These are phyloP conservation scores for Xylaria sp. DNA, from an alignment of 2,329 filamentous ascomycete species.

Conservation along the genomic window DNA sequence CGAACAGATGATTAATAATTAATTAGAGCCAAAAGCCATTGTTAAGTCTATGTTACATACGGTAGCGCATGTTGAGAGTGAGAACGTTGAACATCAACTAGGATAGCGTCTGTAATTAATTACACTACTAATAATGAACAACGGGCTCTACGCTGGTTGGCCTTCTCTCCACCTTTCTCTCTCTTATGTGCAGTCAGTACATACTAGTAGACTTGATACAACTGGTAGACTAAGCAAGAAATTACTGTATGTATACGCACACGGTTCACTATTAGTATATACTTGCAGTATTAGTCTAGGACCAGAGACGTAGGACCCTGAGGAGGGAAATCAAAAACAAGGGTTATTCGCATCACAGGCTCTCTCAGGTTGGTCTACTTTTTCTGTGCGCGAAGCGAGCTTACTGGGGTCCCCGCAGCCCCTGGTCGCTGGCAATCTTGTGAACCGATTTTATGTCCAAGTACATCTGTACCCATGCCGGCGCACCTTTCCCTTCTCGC, in stretches of 20 bases:
- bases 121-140: conserved; percentile 5
- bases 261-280: conserved; percentile 15
- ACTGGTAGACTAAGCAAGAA: conserved; percentile 30
- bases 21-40: conserved; percentile 18
- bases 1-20: conserved; percentile 5
- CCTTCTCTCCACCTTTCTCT: conserved; percentile 13
- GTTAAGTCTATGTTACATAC: conserved; percentile 15
- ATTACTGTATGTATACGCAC: conserved; percentile 29
- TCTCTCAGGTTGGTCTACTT: conserved; percentile 37
- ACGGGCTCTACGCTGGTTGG: conserved; percentile 27
- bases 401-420: conserved; percentile 52
- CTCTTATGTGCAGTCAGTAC: conserved; percentile 20
- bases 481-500: conserved; percentile 55
- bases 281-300: conserved; percentile 27
- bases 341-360: conserved; percentile 35
- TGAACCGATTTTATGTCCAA: conserved; percentile 57
- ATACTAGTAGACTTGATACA: not conserved
- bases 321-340: conserved; percentile 36
- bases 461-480: conserved; percentile 45
- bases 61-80: conserved; percentile 12
- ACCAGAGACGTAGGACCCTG: conserved; percentile 14
- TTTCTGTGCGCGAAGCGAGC: conserved; percentile 54
- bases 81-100: conserved; percentile 21
- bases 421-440: conserved; percentile 58
- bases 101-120: not conserved